Conservation (phyloP, 441 rosid genomes). For the Bruguiera hainesii region DNA sequence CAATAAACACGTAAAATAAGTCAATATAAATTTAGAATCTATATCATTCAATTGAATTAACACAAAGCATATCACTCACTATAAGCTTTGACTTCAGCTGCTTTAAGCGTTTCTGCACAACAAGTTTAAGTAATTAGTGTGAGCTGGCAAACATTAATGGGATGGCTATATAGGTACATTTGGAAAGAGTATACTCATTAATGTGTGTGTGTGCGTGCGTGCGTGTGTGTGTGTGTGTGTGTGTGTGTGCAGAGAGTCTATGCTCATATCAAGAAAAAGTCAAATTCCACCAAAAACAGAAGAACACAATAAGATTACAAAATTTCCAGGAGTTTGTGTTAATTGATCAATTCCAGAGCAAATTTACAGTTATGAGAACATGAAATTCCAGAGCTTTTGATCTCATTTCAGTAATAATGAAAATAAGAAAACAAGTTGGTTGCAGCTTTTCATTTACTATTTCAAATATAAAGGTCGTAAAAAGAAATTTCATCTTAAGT, state of each 20-base stretch:
- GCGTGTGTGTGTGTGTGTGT: background rate
- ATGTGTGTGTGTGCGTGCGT: background rate
- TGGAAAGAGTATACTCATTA: too few species aligned
- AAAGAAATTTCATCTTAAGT: background rate
- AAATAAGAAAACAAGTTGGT: background rate
- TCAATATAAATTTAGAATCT: background rate
- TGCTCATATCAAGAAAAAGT: background rate
- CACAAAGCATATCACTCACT: constrained; percentile 44
- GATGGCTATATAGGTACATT: background rate
- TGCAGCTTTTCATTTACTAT: background rate
- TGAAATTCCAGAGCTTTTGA: background rate
- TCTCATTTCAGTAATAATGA: constrained; percentile 6
- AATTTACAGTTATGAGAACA: background rate
- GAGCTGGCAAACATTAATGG: constrained; percentile 3
- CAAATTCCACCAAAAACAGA: background rate
- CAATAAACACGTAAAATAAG: constrained; percentile 14
- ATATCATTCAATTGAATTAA: constrained; percentile 2
- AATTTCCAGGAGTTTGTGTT: background rate
- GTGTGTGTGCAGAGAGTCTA: background rate
- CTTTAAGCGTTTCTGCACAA: constrained; percentile 77
- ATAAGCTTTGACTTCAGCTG: constrained; percentile 67
- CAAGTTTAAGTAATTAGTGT: constrained; percentile 16
- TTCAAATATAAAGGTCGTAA: background rate
- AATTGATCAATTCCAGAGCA: background rate
- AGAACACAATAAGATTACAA: background rate